A percentile compares a stretch with the other conserved stretches of the same genome.
phyloP scores from a whole-genome alignment of 129 eudicot species.

The Mikania micrantha region DNA sequence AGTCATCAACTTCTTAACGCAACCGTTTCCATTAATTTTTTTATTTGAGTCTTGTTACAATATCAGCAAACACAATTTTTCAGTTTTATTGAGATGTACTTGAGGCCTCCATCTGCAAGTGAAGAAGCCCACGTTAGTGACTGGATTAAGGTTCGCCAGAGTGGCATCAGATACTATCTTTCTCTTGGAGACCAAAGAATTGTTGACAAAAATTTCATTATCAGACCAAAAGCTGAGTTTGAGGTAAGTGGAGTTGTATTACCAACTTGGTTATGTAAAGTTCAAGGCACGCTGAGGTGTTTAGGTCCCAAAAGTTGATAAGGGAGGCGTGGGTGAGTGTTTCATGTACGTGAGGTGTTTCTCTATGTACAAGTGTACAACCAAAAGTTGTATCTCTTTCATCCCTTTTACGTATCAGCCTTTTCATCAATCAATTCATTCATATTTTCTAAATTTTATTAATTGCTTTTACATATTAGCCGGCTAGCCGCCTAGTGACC shows the following conservation, averaged over 20 bases:
- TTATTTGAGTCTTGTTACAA: not conserved
- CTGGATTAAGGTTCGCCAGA: conserved; percentile 98
- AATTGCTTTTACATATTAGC: too few relatives aligned
- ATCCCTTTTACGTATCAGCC: not conserved
- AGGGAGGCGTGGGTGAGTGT: too few relatives aligned
- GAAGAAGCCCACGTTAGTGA: conserved; percentile 96
- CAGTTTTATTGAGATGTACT: conserved; percentile 97
- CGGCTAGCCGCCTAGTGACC: too few relatives aligned
- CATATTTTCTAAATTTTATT: too few relatives aligned
- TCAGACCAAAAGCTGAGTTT: conserved; percentile 96
- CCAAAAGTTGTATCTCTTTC: not conserved
- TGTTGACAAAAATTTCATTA: conserved; percentile 86
- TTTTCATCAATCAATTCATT: not conserved
- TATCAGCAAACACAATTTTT: conserved; percentile 2
- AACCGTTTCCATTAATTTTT: not conserved
- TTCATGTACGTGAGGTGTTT: too few relatives aligned
- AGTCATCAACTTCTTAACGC: conserved; percentile 30
- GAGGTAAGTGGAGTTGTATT: conserved; percentile 47
- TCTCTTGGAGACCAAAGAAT: conserved; percentile 96
- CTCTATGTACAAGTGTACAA: not conserved
- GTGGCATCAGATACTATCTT: conserved; percentile 95
- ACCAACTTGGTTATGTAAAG: not conserved
- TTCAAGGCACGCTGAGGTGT: too few relatives aligned
- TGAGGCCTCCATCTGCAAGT: conserved; percentile 95
- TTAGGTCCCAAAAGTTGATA: too few relatives aligned